These are phyloP conservation scores for Mucor ambiguus DNA, from an alignment of 371 early-diverging fungal species.

Conservation along the genomic window DNA sequence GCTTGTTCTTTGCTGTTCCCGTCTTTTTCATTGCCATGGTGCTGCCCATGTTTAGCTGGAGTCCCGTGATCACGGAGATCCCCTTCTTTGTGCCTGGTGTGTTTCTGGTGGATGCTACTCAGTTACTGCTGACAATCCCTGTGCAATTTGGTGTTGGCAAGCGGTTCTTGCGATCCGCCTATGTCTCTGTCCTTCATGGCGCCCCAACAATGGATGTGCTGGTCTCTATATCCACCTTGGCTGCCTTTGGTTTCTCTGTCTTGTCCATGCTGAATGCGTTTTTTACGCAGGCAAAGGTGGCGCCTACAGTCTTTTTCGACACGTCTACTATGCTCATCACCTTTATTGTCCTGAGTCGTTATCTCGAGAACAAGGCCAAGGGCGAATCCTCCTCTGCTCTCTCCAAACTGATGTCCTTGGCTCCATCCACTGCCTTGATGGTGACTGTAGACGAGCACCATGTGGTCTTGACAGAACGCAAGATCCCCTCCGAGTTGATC, in stretches of 20 bases:
- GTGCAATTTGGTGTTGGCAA: slow-evolving; percentile 89
- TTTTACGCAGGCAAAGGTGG: slow-evolving; percentile 12
- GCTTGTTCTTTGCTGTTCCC: slow-evolving; percentile 77
- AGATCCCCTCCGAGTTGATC: slow-evolving; percentile 85
- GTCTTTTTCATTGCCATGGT: slow-evolving; percentile 86
- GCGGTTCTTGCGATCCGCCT: slow-evolving; percentile 80
- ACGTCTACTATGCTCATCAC: slow-evolving; percentile 89
- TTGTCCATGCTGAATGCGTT: slow-evolving; percentile 52
- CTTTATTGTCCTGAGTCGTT: slow-evolving; percentile 90
- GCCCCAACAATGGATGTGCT: slow-evolving; percentile 96
- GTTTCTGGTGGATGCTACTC: slow-evolving; percentile 58
- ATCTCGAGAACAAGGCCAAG: slow-evolving; percentile 93
- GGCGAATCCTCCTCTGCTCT: slow-evolving; percentile 90
- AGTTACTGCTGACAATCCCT: slow-evolving; percentile 75
- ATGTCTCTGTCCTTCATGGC: slow-evolving; percentile 77
- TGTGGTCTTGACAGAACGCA: slow-evolving; percentile 58
- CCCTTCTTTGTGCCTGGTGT: slow-evolving; percentile 62
- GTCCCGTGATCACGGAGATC: slow-evolving; percentile 29
- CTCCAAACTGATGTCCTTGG: slow-evolving; percentile 83
- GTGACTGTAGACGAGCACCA: slow-evolving; percentile 27
- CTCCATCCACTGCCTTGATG: slow-evolving; percentile 66
- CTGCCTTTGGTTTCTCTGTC: slow-evolving; percentile 81
- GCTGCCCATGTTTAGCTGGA: slow-evolving; percentile 65
- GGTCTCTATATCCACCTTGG: slow-evolving; percentile 83
- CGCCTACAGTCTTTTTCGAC: slow-evolving; percentile 89